A percentile compares a stretch with the other conserved stretches of the same genome.
Conservation (phyloP, 1,284 basidiomycete species). For the Puccinia polysora region DNA sequence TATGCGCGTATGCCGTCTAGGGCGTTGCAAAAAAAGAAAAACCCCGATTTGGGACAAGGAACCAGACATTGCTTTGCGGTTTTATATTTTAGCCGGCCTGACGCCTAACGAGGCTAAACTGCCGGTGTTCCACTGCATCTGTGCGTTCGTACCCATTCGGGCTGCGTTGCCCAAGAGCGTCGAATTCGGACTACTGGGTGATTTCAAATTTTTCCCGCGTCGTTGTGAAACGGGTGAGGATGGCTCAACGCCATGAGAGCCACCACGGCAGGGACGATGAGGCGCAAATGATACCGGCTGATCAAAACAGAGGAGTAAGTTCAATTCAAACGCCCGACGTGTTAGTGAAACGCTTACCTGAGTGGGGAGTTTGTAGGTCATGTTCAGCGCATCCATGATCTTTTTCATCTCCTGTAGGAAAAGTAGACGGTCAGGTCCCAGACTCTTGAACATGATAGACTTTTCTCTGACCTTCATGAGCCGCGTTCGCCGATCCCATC, state of each 20-base stretch:
- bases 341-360: slow-evolving; percentile 56
- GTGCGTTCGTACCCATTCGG: neutral
- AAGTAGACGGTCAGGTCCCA: slow-evolving; percentile 63
- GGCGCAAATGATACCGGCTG: slow-evolving; percentile 9
- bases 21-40: too few species aligned
- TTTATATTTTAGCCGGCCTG: neutral
- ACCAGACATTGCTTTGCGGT: neutral
- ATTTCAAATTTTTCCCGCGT: neutral
- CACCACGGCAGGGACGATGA: neutral
- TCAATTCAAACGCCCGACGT: too few species aligned
- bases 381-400: slow-evolving; percentile 66
- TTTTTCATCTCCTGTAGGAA: slow-evolving; percentile 64
- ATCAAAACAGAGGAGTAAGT: too few species aligned
- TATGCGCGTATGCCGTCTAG: too few species aligned
- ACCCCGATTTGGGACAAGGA: too few species aligned
- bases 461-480: slow-evolving; percentile 48
- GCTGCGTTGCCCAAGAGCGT: slow-evolving; percentile 1
- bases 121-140: slow-evolving; percentile 1
- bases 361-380: slow-evolving; percentile 65
- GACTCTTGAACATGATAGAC: slow-evolving; percentile 50
- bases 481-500: slow-evolving; percentile 56
- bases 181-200: slow-evolving; percentile 7
- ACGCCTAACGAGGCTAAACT: neutral
- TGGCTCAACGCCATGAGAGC: neutral
- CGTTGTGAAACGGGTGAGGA: neutral